Conservation (phyloP, 306 rosid genomes). For the Glycyrrhiza uralensis region DNA sequence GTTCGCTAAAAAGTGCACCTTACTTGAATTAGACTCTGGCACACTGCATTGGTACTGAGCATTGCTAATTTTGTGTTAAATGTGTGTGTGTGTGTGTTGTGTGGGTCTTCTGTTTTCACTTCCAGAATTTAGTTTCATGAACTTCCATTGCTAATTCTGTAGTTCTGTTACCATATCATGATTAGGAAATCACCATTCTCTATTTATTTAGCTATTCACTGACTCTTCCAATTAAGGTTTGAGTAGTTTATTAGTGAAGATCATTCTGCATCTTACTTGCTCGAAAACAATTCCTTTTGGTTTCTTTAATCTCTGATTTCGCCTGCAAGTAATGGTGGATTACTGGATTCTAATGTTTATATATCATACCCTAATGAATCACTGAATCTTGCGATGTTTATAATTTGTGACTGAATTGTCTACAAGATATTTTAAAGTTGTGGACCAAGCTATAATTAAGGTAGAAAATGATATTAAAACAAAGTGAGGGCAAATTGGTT, state of each 20-base stretch:
- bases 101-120: neutral
- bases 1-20: neutral
- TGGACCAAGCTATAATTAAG: neutral
- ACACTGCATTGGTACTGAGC: constrained; percentile 2
- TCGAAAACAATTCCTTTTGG: neutral
- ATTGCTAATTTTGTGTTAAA: too few species aligned
- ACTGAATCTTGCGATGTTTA: neutral
- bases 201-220: too few species aligned
- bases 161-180: too few species aligned
- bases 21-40: neutral
- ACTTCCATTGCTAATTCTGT: too few species aligned
- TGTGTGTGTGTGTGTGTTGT: too few species aligned
- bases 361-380: neutral
- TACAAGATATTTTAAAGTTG: neutral
- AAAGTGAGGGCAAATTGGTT: too few species aligned
- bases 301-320: neutral
- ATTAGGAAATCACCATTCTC: neutral
- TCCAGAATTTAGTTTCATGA: neutral
- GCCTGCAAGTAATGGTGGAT: neutral
- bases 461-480: neutral
- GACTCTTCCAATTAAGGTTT: too few species aligned
- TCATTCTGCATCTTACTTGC: neutral
- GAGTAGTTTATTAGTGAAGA: neutral
- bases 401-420: neutral
- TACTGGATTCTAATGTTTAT: neutral